A percentile compares a stretch with the other conserved stretches of the same genome.
These are phyloP conservation scores for Chloranthus sessilifolius DNA, from an alignment of 164 flowering plant species.

Conservation along the genomic window DNA sequence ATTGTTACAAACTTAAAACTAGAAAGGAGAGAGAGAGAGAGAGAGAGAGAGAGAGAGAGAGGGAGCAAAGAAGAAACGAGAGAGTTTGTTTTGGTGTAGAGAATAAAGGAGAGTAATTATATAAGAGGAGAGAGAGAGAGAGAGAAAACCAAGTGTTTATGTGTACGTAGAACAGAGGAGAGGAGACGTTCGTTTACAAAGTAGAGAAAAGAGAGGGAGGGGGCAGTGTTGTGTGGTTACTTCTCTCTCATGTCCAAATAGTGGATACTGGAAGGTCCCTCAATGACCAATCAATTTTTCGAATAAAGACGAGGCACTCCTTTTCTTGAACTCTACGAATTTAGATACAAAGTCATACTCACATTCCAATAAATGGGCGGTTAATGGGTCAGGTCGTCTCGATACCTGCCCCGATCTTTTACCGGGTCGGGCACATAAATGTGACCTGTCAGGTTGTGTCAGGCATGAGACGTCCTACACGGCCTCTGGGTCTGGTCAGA, in stretches of 20 bases:
- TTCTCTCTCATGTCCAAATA: background rate
- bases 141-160: too few species aligned
- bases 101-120: background rate
- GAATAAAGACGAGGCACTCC: slow-evolving; percentile 14
- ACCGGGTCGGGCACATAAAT: too few species aligned
- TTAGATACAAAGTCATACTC: background rate
- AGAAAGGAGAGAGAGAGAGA: background rate
- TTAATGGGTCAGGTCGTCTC: too few species aligned
- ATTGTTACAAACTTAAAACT: slow-evolving; percentile 19
- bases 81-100: too few species aligned
- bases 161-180: background rate
- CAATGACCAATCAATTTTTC: background rate
- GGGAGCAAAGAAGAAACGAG: too few species aligned
- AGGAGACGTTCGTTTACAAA: background rate
- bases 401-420: too few species aligned
- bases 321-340: slow-evolving; percentile 9
- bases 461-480: too few species aligned
- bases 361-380: too few species aligned
- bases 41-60: background rate
- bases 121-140: background rate
- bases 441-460: too few species aligned
- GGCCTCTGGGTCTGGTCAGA: too few species aligned
- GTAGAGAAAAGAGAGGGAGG: too few species aligned
- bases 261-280: background rate
- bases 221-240: background rate